Evolutionary conservation across 2,329 filamentous ascomycete genomes (phyloP).

Genomic region (Sphaceloma murrayae): DNA sequence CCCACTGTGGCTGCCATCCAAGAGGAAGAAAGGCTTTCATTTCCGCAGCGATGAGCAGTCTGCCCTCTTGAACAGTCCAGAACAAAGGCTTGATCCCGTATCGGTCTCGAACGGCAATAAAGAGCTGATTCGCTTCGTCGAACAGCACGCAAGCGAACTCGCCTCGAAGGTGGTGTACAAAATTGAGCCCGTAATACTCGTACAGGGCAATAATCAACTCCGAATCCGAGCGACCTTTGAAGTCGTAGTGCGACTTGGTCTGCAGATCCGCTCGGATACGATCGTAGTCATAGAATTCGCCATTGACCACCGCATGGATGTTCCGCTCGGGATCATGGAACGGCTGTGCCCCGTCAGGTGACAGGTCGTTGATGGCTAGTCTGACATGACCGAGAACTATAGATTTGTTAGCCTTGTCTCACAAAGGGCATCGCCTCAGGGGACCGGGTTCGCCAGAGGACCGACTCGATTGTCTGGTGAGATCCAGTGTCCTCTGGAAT

Average conservation of each 20-base stretch:
- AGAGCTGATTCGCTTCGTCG: constrained; percentile 35
- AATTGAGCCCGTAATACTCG: constrained; percentile 39
- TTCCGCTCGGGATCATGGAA: constrained; percentile 28
- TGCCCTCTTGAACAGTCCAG: constrained; percentile 36
- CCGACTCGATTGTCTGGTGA: constrained; percentile 36
- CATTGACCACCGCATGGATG: constrained; percentile 50
- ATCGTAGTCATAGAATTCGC: constrained; percentile 50
- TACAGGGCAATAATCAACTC: constrained; percentile 48
- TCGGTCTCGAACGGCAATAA: constrained; percentile 45
- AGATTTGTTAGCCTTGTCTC: constrained; percentile 17
- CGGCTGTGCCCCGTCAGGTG: constrained; percentile 40
- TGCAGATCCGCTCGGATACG: constrained; percentile 33
- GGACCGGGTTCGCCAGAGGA: constrained; percentile 23
- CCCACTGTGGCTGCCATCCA: constrained; percentile 46
- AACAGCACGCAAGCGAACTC: constrained; percentile 48
- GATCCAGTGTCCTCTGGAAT: constrained; percentile 39
- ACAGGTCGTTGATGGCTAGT: constrained; percentile 46
- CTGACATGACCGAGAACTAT: constrained; percentile 42
- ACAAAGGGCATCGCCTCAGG: constrained; percentile 10
- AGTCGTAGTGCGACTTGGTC: constrained; percentile 34
- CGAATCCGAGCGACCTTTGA: constrained; percentile 41
- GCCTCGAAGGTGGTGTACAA: constrained; percentile 41
- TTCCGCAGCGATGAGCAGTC: constrained; percentile 44
- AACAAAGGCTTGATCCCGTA: constrained; percentile 51
- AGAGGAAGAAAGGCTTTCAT: constrained; percentile 45